A percentile compares a stretch with the other conserved stretches of the same genome.
These are phyloP conservation scores for Clarireedia paspali DNA, from an alignment of 2,329 filamentous ascomycete genomes.

Conservation along the genomic window DNA sequence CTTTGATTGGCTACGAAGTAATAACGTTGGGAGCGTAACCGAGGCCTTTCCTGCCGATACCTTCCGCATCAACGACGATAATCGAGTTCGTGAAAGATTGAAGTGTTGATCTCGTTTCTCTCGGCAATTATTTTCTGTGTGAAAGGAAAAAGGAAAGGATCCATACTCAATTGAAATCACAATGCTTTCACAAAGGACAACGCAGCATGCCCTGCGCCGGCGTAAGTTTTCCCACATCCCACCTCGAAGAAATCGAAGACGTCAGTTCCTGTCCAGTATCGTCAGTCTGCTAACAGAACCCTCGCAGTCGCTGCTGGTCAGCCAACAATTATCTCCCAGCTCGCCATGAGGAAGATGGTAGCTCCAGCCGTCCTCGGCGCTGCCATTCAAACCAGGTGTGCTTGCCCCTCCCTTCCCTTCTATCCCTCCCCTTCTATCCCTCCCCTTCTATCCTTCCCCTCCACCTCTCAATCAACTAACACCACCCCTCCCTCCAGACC, in stretches of 20 bases:
- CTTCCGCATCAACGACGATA: slow-evolving; percentile 22
- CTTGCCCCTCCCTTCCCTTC: slow-evolving; percentile 15
- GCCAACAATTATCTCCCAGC: slow-evolving; percentile 34
- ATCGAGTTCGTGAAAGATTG: not conserved
- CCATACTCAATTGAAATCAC: slow-evolving; percentile 18
- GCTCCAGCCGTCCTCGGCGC: slow-evolving; percentile 34
- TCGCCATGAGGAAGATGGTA: slow-evolving; percentile 32
- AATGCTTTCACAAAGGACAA: slow-evolving; percentile 38
- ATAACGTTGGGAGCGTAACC: slow-evolving; percentile 8
- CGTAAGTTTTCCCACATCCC: slow-evolving; percentile 26
- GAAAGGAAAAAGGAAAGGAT: slow-evolving; percentile 1
- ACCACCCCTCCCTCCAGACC: slow-evolving; percentile 30
- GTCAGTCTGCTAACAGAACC: not conserved
- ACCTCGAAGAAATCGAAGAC: slow-evolving; percentile 4
- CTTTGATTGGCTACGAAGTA: slow-evolving; percentile 13
- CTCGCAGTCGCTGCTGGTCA: slow-evolving; percentile 36
- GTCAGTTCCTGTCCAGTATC: not conserved
- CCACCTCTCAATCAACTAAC: not conserved
- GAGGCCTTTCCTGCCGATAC: slow-evolving; percentile 15
- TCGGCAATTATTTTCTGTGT: not conserved
- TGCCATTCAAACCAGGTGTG: slow-evolving; percentile 40
- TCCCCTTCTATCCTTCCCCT: not conserved
- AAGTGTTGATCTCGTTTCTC: no score
- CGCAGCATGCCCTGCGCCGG: slow-evolving; percentile 36
- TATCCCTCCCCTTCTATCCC: not conserved